Percentiles rank a stretch among this genome's conserved stretches.
Conservation (phyloP, 1,284 basidiomycete genomes). For the Coniferiporia sulphurascens region DNA sequence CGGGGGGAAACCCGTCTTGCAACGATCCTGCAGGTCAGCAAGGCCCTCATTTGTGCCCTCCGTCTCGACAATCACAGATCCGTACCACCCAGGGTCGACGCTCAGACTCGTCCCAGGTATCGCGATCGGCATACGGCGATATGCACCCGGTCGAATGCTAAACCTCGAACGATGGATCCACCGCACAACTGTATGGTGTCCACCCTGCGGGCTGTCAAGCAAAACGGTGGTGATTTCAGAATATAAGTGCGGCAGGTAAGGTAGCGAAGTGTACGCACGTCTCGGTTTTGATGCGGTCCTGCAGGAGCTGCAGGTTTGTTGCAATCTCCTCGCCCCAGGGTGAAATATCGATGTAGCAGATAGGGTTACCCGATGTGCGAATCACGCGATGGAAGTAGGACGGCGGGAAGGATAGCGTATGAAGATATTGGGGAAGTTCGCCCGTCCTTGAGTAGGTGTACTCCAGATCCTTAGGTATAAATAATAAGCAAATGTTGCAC, state of each 20-base stretch:
- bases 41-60: conserved; percentile 81
- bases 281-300: conserved; percentile 72
- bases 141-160: conserved; percentile 43
- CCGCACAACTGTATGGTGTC: conserved; percentile 70
- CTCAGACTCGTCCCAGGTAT: conserved; percentile 50
- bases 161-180: conserved; percentile 79
- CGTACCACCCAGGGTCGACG: conserved; percentile 75
- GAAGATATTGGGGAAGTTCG: conserved; percentile 71
- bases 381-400: conserved; percentile 83
- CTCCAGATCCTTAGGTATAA: conserved; percentile 60
- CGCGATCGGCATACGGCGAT: conserved; percentile 34
- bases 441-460: conserved; percentile 70
- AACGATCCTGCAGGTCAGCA: conserved; percentile 69
- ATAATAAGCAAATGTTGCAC: neutral
- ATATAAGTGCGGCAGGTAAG: conserved; percentile 5
- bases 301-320: conserved; percentile 64
- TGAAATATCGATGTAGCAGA: conserved; percentile 64
- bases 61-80: conserved; percentile 71
- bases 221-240: conserved; percentile 5
- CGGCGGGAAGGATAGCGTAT: conserved; percentile 70
- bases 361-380: conserved; percentile 62
- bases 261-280: conserved; percentile 47
- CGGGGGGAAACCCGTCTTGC: conserved; percentile 61
- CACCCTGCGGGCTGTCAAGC: conserved; percentile 60
- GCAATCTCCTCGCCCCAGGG: conserved; percentile 75